Conservation (phyloP, 1,284 basidiomycete species). For the Moniliella sp. region DNA sequence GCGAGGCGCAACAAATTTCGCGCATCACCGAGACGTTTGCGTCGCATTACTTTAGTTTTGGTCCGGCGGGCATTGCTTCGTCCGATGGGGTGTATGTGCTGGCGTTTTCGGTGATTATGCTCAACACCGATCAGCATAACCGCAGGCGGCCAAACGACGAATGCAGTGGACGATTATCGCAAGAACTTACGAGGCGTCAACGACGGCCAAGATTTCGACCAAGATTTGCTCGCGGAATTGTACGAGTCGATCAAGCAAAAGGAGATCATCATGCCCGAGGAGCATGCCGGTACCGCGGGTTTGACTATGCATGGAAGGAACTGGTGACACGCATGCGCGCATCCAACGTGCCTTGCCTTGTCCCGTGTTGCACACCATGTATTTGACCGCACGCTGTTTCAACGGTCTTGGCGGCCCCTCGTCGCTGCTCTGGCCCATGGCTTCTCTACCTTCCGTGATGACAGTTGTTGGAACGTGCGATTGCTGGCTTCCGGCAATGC, state of each 20-base stretch:
- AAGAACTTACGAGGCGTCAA: slow-evolving; percentile 78
- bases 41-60: slow-evolving; percentile 63
- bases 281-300: slow-evolving; percentile 90
- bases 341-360: slow-evolving; percentile 57
- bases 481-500: slow-evolving; percentile 84
- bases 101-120: slow-evolving; percentile 86
- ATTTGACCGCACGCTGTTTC: slow-evolving; percentile 86
- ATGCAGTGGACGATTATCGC: slow-evolving; percentile 77
- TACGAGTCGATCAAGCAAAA: slow-evolving; percentile 92
- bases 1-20: slow-evolving; percentile 79
- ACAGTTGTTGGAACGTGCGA: slow-evolving; percentile 84
- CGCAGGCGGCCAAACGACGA: slow-evolving; percentile 68
- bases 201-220: slow-evolving; percentile 58
- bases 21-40: slow-evolving; percentile 91
- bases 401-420: slow-evolving; percentile 65
- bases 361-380: slow-evolving; percentile 52
- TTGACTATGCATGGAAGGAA: slow-evolving; percentile 98
- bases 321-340: slow-evolving; percentile 59
- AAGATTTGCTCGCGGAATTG: slow-evolving; percentile 76
- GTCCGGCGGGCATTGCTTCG: slow-evolving; percentile 69
- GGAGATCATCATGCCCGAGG: slow-evolving; percentile 89
- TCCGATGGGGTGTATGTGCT: slow-evolving; percentile 86
- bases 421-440: slow-evolving; percentile 44
- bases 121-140: slow-evolving; percentile 92
- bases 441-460: slow-evolving; percentile 86